Evolutionary conservation across 108 stramenopile genomes (phyloP).

Genomic region (Seminavis robusta): DNA sequence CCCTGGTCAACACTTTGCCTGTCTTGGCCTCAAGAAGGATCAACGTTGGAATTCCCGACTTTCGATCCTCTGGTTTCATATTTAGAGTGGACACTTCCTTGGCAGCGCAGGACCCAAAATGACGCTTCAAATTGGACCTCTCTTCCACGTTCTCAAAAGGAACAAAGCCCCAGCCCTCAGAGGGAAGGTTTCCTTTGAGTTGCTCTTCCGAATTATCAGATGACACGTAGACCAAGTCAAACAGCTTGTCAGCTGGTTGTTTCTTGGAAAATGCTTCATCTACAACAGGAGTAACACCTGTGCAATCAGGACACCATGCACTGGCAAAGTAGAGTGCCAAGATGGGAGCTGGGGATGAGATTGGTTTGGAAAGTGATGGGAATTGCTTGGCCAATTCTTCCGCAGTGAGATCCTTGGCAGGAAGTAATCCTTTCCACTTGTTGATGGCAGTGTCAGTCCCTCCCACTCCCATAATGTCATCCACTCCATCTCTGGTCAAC

Average conservation of each 20-base stretch:
- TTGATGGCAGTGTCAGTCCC: conserved; percentile 2
- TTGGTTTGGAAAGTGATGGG: too few species aligned
- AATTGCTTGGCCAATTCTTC: too few species aligned
- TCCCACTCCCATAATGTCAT: conserved; percentile 18
- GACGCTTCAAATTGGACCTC: conserved; percentile 21
- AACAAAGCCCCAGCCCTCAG: too few species aligned
- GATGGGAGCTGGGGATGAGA: too few species aligned
- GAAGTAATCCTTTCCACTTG: conserved; percentile 10
- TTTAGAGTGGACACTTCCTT: conserved; percentile 25
- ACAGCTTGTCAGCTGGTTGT: neutral
- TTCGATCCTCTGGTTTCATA: conserved; percentile 21
- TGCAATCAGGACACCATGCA: conserved; percentile 43
- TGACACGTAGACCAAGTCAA: conserved; percentile 39
- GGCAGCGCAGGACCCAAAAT: conserved; percentile 33
- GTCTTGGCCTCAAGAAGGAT: conserved; percentile 21
- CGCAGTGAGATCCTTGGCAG: neutral
- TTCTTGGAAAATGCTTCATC: conserved; percentile 3
- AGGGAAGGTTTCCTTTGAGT: conserved; percentile 16
- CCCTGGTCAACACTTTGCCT: conserved; percentile 9
- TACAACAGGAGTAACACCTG: conserved; percentile 14
- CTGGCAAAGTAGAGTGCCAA: conserved; percentile 30
- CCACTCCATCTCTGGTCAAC: conserved; percentile 18
- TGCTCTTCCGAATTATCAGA: conserved; percentile 21
- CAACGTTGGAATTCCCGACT: conserved; percentile 37
- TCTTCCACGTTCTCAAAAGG: conserved; percentile 31